Base-by-base conservation (phyloP, 1,284 basidiomycete species). In the Tremellales sp. region DNA sequence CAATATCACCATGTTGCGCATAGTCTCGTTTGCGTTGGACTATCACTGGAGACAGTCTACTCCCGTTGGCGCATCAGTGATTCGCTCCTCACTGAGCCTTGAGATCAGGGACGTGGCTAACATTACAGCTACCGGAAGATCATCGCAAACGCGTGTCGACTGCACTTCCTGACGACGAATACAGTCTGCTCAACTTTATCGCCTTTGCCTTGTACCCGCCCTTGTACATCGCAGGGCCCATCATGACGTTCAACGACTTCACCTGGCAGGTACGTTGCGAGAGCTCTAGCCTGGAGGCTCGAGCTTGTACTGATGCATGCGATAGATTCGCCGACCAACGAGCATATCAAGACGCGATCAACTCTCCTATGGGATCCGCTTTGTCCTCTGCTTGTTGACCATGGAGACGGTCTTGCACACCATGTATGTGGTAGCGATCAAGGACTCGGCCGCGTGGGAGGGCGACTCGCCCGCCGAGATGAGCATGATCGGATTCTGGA, bases 391-490 rank as follows among this genome's bases (percentile, higher is more conserved):
- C 56, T 70, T 90, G 27, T 67, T 96, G 40, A 87, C 85, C 2
- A 93, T 97, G 86, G 96, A 99, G 73, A 75, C 86, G 43, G 82
- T 97, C 46, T 78, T 96, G 35, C 94, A 99, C 70, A 91, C 81
- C 67, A 94, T 97, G 84, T 94, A 97, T 64, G 87, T 97, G 25
- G 89, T 96, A 17, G 94, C 92, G 4, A 97, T 97, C 77, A 97
- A 97, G 73, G 90, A 96, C 62, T 77, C 82, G 0, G 81, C 81
- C 39, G 69, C 75, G 25, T 80, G 79, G 79, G 61, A 70, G 0
- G 87, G 85, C 1, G 80, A 85, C 61, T 81, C 83, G 0, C 85
- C 91, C 0, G 82, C 86, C 11, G 81, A 97, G 67, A 80, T 98
- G 21, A 84, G 83, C 60, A 88, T 97, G 86, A 83, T 97, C 40